phyloP scores from a whole-genome alignment of 768 basidiomycete species.

The Termitomyces titanicus region DNA sequence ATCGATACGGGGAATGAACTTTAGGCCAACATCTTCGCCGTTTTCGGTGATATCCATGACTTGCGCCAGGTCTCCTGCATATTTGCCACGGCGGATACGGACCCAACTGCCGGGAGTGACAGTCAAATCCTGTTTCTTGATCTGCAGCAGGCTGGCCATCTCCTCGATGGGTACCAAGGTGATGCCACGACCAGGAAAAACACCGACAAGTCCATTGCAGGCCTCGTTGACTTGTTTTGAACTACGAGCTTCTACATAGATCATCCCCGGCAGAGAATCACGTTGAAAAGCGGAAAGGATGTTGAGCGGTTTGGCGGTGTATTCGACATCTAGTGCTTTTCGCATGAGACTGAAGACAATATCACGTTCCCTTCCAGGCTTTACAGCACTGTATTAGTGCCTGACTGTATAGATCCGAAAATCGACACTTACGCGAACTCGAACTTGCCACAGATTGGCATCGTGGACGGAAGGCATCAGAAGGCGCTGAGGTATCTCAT shows the following conservation, averaged over 20 bases:
- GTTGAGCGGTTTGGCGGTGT: conserved; percentile 70
- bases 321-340: conserved; percentile 84
- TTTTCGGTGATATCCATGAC: conserved; percentile 93
- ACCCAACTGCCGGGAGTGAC: conserved; percentile 92
- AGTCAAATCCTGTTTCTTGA: conserved; percentile 89
- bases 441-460: conserved; percentile 92
- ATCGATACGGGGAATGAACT: conserved; percentile 97
- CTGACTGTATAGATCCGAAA: not conserved
- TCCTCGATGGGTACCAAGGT: conserved; percentile 92
- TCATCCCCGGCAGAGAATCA: conserved; percentile 91
- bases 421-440: conserved; percentile 68
- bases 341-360: conserved; percentile 94
- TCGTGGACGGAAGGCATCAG: conserved; percentile 98
- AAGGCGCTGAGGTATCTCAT: conserved; percentile 86
- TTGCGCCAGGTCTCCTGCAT: conserved; percentile 92
- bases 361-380: conserved; percentile 92
- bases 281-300: conserved; percentile 95
- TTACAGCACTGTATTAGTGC: conserved; percentile 1
- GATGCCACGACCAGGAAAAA: conserved; percentile 81
- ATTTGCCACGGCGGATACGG: conserved; percentile 89
- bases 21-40: conserved; percentile 87
- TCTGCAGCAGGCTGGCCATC: conserved; percentile 94
- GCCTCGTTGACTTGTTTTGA: conserved; percentile 84
- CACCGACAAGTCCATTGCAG: conserved; percentile 86
- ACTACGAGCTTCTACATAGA: conserved; percentile 93